Conservation (phyloP, 345 rosid genomes). For the Aquilaria malaccensis region DNA sequence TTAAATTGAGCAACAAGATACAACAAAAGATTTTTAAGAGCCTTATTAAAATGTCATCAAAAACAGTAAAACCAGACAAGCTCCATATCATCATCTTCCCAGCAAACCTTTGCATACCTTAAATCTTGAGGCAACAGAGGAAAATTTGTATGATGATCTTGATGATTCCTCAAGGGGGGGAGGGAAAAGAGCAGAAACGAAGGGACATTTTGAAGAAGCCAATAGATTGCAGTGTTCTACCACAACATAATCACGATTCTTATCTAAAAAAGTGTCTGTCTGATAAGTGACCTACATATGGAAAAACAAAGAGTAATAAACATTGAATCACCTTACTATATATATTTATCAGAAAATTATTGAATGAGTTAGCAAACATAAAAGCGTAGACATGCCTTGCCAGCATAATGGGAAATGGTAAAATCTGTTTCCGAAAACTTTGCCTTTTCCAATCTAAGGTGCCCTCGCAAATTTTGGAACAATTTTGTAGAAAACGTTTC, state of each 20-base stretch:
- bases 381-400: constrained; percentile 58
- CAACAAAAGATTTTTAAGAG: too few species aligned
- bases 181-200: constrained; percentile 80
- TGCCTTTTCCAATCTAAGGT: constrained; percentile 75
- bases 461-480: constrained; percentile 61
- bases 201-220: constrained; percentile 81
- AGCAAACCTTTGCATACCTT: constrained; percentile 41
- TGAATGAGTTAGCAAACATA: constrained; percentile 10
- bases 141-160: constrained; percentile 95
- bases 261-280: constrained; percentile 80
- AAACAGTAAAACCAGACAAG: too few species aligned
- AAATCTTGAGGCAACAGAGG: constrained; percentile 94
- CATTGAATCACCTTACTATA: constrained; percentile 6
- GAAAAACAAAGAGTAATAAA: constrained; percentile 14
- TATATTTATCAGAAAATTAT: constrained; percentile 1
- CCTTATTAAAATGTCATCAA: too few species aligned
- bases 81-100: too few species aligned
- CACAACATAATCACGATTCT: constrained; percentile 95
- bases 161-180: constrained; percentile 54
- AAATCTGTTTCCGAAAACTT: constrained; percentile 97
- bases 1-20: too few species aligned
- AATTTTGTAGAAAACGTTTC: constrained; percentile 79
- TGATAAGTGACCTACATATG: constrained; percentile 73
- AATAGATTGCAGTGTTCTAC: constrained; percentile 88
- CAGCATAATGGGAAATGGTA: constrained; percentile 91